Evolutionary conservation across 2,329 filamentous ascomycete species (phyloP), one percentile per base, ranked within the genome.

Genomic region (Fusarium redolens): DNA sequence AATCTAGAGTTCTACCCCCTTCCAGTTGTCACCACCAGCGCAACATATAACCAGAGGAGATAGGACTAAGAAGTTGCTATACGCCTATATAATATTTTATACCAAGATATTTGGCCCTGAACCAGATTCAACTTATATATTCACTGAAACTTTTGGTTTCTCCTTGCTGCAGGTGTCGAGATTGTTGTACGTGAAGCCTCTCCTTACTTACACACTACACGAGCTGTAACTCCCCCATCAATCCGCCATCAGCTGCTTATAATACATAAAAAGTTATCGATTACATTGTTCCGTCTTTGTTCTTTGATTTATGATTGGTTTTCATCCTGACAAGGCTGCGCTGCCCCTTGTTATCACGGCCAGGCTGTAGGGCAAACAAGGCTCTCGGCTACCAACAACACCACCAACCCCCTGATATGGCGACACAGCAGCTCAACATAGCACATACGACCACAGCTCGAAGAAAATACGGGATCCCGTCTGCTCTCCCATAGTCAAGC

Each of bases 391-490:
- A 20, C n/a, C 38, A 22, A 22, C 33, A 66, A 37, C 51, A 47
- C 7, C 25, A 31, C 8, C 63, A 55, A 28, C 41, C 35, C 5
- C 6, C 5, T 50, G 17, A 45, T 55, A 35, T 40, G 0, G 20
- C 28, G 11, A 20, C 8, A 31, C 35, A 44, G 11, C 31, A 17
- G 3, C 11, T 1, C 4, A 14, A 2, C 2, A 38, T 1, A 37
- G 8, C 40, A 69, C 66, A 69, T 69, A 69, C 66, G 65, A 58
- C 66, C 66, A 69, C n/a, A 69, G 65, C 66, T 69, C 65, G 51
- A 47, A 69, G 58, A 69, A 18, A 69, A 69, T 54, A 69, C 66
- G 58, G 65, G 66, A 63, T 69, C 66, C 64, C 65, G 65, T 68
- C 64, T 41, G 63, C 65, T 68, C 63, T 61, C 65, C 65, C 65